Conservation (phyloP, 495 filamentous ascomycete species). For the Xylaria nigripes region DNA sequence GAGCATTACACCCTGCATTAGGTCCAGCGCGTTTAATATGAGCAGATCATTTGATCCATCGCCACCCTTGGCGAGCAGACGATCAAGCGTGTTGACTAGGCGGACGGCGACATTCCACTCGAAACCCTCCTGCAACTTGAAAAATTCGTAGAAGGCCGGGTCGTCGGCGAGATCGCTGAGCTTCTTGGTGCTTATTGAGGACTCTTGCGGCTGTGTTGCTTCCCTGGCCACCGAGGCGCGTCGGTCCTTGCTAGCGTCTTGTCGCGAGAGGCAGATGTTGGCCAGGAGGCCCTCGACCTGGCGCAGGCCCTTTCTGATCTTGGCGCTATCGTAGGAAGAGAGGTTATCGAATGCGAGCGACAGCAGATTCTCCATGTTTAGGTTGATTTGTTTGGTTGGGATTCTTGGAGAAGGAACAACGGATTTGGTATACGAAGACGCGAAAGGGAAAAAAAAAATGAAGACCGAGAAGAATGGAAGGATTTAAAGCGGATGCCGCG, state of each 20-base stretch:
- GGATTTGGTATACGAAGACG: conserved; percentile 1
- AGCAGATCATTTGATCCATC: conserved; percentile 81
- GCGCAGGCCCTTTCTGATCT: conserved; percentile 87
- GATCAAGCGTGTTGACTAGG: conserved; percentile 78
- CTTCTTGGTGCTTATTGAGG: conserved; percentile 44
- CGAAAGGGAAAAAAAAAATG: conserved; percentile 14
- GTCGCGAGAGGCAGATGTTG: conserved; percentile 78
- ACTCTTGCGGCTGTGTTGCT: conserved; percentile 61
- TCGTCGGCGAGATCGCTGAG: conserved; percentile 67
- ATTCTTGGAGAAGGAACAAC: neutral
- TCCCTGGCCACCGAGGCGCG: conserved; percentile 67
- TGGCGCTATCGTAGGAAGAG: conserved; percentile 79
- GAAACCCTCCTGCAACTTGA: conserved; percentile 92
- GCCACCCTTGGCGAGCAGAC: conserved; percentile 69
- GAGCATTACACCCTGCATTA: conserved; percentile 84
- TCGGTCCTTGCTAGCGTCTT: conserved; percentile 62
- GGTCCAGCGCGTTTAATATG: conserved; percentile 78
- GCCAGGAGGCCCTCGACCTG: conserved; percentile 94
- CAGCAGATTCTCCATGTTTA: conserved; percentile 83
- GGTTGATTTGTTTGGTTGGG: neutral
- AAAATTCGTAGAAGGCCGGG: conserved; percentile 91
- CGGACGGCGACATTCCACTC: conserved; percentile 95
- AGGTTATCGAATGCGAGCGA: conserved; percentile 95
- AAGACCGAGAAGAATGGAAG: neutral
- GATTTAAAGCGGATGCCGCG: neutral